phyloP scores from a whole-genome alignment of 495 filamentous ascomycete genomes.

The Aspergillus wentii region DNA sequence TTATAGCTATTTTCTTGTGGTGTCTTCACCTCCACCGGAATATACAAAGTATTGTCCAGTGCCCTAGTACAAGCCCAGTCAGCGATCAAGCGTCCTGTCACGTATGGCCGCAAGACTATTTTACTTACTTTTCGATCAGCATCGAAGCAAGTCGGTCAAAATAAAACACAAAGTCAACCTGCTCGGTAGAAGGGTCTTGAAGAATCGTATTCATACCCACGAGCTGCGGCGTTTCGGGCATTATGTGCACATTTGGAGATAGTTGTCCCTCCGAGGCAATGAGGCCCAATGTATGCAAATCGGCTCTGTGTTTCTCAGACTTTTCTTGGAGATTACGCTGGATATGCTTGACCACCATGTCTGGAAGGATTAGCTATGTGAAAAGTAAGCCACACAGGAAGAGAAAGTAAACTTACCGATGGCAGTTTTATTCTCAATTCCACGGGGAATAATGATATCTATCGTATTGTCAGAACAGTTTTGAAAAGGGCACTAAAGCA shows the following conservation, averaged over 20 bases:
- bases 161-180: constrained; percentile 95
- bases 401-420: constrained; percentile 55
- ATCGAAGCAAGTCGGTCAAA: constrained; percentile 81
- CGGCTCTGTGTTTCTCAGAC: constrained; percentile 72
- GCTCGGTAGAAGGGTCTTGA: constrained; percentile 69
- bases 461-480: constrained; percentile 12
- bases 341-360: constrained; percentile 89
- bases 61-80: constrained; percentile 42
- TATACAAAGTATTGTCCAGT: constrained; percentile 66
- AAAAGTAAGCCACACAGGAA: not conserved
- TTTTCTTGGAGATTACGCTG: constrained; percentile 78
- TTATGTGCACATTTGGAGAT: constrained; percentile 63
- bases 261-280: constrained; percentile 65
- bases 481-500: not conserved
- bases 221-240: constrained; percentile 73
- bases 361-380: constrained; percentile 37
- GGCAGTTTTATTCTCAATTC: constrained; percentile 88
- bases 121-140: constrained; percentile 73
- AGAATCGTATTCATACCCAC: constrained; percentile 86
- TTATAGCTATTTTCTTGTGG: constrained; percentile 60
- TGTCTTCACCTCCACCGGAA: constrained; percentile 56
- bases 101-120: not conserved
- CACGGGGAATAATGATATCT: constrained; percentile 94
- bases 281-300: constrained; percentile 66
- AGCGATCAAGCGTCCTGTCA: constrained; percentile 8